These are phyloP conservation scores for Xylariaceae sp. DNA, from an alignment of 2,329 filamentous ascomycete genomes.

Conservation along the genomic window DNA sequence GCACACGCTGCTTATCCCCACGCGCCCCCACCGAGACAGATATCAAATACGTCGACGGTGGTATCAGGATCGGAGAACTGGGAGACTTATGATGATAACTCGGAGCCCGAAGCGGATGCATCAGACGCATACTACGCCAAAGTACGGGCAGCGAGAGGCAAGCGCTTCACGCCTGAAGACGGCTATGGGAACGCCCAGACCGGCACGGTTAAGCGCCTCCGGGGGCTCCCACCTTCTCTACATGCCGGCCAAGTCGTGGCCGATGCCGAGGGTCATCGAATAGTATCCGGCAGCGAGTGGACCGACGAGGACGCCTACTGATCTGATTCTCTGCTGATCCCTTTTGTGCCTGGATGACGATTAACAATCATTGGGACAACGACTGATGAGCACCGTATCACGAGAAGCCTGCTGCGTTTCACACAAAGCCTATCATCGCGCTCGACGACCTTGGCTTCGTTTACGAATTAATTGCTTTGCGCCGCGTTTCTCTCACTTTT, in stretches of 20 bases:
- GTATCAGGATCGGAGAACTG: constrained; percentile 89
- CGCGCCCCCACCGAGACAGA: constrained; percentile 52
- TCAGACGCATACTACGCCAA: constrained; percentile 78
- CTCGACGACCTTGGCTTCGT: background rate
- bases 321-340: constrained; percentile 29
- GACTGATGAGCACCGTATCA: constrained; percentile 24
- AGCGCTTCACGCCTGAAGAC: constrained; percentile 53
- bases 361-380: constrained; percentile 21
- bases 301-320: constrained; percentile 57
- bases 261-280: constrained; percentile 56
- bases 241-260: constrained; percentile 45
- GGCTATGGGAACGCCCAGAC: constrained; percentile 35
- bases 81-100: constrained; percentile 90
- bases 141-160: constrained; percentile 62
- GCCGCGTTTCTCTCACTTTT: constrained; percentile 9
- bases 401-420: constrained; percentile 14
- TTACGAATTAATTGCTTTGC: background rate
- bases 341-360: constrained; percentile 21
- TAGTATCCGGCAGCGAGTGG: constrained; percentile 62
- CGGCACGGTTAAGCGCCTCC: constrained; percentile 47
- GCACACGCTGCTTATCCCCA: constrained; percentile 35
- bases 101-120: constrained; percentile 68
- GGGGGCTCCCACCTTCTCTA: constrained; percentile 46
- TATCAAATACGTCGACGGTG: constrained; percentile 69
- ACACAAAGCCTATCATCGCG: too few relatives aligned